phyloP scores from a whole-genome alignment of 805 yeast genomes.

The Candida khao-thaluensis region DNA sequence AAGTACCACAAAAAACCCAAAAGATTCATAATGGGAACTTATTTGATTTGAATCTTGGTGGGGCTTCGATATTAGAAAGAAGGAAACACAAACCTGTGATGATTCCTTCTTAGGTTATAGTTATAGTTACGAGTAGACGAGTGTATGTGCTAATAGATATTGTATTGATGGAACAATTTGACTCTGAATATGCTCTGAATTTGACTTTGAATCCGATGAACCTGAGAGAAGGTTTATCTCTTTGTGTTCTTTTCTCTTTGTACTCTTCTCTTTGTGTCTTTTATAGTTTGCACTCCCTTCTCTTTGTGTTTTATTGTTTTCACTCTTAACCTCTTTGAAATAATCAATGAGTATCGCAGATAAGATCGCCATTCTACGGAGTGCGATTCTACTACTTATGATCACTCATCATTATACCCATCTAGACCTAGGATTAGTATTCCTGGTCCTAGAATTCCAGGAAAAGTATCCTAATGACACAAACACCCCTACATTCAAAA shows the following conservation, averaged over 20 bases:
- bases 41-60: conserved; percentile 49
- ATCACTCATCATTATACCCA: conserved; percentile 3
- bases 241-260: too few relatives aligned
- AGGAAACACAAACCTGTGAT: conserved; percentile 22
- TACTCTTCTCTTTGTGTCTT: too few relatives aligned
- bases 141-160: neutral
- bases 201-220: too few relatives aligned
- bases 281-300: too few relatives aligned
- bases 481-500: neutral
- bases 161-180: too few relatives aligned
- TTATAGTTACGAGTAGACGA: neutral
- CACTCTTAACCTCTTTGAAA: too few relatives aligned
- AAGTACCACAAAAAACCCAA: conserved; percentile 3
- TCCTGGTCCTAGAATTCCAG: conserved; percentile 6
- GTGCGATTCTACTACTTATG: too few relatives aligned
- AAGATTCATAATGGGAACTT: neutral
- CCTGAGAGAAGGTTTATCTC: too few relatives aligned
- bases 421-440: neutral
- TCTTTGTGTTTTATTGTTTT: too few relatives aligned
- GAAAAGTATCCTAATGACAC: neutral
- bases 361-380: too few relatives aligned
- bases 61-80: conserved; percentile 55
- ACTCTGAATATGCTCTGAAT: too few relatives aligned
- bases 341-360: too few relatives aligned
- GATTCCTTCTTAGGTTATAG: conserved; percentile 12